A percentile compares a stretch with the other conserved stretches of the same genome.
These are phyloP conservation scores for Fusarium piperis DNA, from an alignment of 2,329 filamentous ascomycete genomes.

Conservation along the genomic window DNA sequence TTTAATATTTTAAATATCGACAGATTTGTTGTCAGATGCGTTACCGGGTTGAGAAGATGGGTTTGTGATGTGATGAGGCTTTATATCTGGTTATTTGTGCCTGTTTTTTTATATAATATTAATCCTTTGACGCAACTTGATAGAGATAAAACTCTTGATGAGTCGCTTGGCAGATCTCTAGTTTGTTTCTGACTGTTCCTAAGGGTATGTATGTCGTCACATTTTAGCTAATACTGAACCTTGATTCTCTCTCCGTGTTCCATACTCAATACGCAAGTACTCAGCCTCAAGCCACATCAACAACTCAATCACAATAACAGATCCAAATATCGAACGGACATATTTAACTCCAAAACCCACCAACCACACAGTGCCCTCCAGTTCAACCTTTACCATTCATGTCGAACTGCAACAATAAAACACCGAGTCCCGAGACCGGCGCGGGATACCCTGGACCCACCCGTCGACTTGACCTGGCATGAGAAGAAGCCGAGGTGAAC, in stretches of 20 bases:
- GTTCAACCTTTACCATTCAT: background rate
- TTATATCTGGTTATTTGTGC: background rate
- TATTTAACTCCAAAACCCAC: background rate
- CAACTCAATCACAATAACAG: background rate
- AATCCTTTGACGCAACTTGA: background rate
- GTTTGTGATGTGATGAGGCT: background rate
- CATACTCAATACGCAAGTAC: background rate
- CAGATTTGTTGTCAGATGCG: background rate
- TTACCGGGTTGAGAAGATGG: background rate
- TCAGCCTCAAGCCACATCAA: background rate
- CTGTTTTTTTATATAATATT: background rate
- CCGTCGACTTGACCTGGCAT: background rate
- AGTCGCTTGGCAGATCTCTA: background rate
- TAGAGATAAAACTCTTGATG: background rate
- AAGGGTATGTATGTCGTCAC: background rate
- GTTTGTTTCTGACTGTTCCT: background rate
- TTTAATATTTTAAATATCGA: conserved; percentile 10
- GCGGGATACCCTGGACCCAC: conserved; percentile 33
- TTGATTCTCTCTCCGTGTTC: background rate
- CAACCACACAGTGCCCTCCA: background rate
- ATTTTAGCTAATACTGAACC: too few species aligned
- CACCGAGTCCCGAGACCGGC: background rate
- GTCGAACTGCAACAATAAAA: background rate
- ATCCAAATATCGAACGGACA: background rate
- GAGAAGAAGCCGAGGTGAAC: background rate